phyloP scores from a whole-genome alignment of 2,329 filamentous ascomycete genomes.

The Macrophomina tecta region DNA sequence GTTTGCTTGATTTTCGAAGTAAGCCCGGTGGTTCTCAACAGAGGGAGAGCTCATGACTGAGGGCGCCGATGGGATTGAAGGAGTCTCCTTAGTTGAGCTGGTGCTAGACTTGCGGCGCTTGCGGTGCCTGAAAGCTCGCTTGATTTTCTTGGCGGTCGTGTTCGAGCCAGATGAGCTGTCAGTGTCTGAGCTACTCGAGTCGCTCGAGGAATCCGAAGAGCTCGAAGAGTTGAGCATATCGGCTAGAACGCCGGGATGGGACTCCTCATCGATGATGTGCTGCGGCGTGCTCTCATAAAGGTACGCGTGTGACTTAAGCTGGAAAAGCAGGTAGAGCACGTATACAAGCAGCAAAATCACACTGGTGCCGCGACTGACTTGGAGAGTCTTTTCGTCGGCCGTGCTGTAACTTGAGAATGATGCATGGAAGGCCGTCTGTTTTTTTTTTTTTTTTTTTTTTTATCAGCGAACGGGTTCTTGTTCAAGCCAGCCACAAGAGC shows the following conservation, averaged over 20 bases:
- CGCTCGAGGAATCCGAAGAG: constrained; percentile 58
- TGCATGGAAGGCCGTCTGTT: constrained; percentile 85
- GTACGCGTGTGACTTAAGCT: constrained; percentile 89
- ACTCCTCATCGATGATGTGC: constrained; percentile 89
- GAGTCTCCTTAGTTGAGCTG: constrained; percentile 70
- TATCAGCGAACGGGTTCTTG: not conserved
- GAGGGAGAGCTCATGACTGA: constrained; percentile 55
- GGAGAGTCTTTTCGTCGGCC: constrained; percentile 75
- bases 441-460: too few species aligned
- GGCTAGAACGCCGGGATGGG: constrained; percentile 81
- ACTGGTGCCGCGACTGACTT: constrained; percentile 88
- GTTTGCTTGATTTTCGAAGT: constrained; percentile 43
- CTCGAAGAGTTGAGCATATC: constrained; percentile 78
- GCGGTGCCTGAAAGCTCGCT: constrained; percentile 73
- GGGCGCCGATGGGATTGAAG: constrained; percentile 51
- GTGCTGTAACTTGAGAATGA: constrained; percentile 70
- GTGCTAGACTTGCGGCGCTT: constrained; percentile 79
- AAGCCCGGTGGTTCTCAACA: constrained; percentile 44
- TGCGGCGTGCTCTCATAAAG: constrained; percentile 93
- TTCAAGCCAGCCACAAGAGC: not conserved
- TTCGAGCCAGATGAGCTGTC: constrained; percentile 71
- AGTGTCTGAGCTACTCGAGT: constrained; percentile 61
- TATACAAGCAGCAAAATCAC: constrained; percentile 85
- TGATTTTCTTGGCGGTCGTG: constrained; percentile 77
- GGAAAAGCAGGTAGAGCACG: constrained; percentile 82